phyloP scores from a whole-genome alignment of 495 filamentous ascomycete genomes.

The Rhypophila decipiens region DNA sequence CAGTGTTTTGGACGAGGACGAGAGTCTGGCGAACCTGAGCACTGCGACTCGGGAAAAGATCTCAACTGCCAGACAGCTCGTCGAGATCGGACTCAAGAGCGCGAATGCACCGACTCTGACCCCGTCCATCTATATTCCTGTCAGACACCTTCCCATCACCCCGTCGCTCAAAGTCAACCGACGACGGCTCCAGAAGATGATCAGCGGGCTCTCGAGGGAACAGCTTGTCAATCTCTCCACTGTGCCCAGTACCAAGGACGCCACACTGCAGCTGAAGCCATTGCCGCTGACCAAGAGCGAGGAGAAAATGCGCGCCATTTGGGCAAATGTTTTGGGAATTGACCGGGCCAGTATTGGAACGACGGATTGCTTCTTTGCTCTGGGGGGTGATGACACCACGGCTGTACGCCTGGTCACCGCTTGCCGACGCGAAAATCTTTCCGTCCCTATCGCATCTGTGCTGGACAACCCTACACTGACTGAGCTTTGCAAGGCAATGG shows the following conservation, averaged over 20 bases:
- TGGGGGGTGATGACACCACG: conserved; percentile 38
- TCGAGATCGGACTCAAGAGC: conserved; percentile 29
- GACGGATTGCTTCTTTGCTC: conserved; percentile 35
- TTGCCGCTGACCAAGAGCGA: conserved; percentile 37
- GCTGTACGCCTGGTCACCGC: conserved; percentile 33
- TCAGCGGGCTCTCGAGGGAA: conserved; percentile 29
- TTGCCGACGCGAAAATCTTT: conserved; percentile 30
- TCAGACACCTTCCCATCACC: conserved; percentile 36
- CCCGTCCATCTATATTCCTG: conserved; percentile 37
- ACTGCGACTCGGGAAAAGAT: conserved; percentile 29
- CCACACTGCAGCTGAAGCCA: conserved; percentile 32
- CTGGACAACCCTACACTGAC: conserved; percentile 30
- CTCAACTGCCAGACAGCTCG: conserved; percentile 32
- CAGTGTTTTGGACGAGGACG: conserved; percentile 22
- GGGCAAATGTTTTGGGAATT: conserved; percentile 34
- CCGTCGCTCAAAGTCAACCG: conserved; percentile 37
- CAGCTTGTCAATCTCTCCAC: conserved; percentile 31
- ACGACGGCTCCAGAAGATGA: conserved; percentile 33
- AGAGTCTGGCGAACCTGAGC: conserved; percentile 25
- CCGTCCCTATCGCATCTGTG: conserved; percentile 32
- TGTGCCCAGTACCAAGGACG: conserved; percentile 24
- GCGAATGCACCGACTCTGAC: conserved; percentile 27
- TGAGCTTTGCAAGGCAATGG: conserved; percentile 31
- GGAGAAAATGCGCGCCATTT: conserved; percentile 36
- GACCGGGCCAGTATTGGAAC: conserved; percentile 32